Evolutionary conservation across 345 rosid species (phyloP).

Genomic region (Acer campestre): DNA sequence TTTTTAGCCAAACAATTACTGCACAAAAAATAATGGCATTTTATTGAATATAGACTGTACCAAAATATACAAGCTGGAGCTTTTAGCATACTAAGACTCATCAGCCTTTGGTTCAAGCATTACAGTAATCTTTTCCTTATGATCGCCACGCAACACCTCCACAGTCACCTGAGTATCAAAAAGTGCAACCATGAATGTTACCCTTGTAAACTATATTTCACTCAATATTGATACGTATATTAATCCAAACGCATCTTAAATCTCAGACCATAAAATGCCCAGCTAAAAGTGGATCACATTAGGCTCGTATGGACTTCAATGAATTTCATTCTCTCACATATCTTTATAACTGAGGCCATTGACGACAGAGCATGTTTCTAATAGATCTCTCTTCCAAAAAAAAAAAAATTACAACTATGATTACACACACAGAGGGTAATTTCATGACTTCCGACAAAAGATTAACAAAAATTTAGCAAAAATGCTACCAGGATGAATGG

Average conservation of each 20-base stretch:
- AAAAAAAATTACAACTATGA: background rate
- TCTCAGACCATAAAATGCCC: background rate
- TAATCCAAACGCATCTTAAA: background rate
- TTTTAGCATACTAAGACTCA: conserved; percentile 47
- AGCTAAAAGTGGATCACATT: background rate
- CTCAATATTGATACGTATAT: background rate
- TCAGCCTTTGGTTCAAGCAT: conserved; percentile 84
- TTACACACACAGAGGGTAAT: background rate
- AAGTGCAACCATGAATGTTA: background rate
- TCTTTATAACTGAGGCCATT: background rate
- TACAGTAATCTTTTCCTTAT: conserved; percentile 86
- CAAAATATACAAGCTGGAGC: conserved; percentile 22
- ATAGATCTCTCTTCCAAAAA: background rate
- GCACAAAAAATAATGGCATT: conserved; percentile 30
- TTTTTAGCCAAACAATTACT: conserved; percentile 14
- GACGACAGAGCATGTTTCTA: background rate
- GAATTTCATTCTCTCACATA: background rate
- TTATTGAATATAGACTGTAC: conserved; percentile 17
- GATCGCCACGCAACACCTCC: conserved; percentile 93
- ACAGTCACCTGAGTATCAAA: conserved; percentile 58
- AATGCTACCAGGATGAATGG: background rate
- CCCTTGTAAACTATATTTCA: background rate
- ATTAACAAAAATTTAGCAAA: background rate
- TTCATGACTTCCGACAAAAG: background rate
- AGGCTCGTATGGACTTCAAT: background rate